A percentile compares a stretch with the other conserved stretches of the same genome.
Evolutionary conservation across 306 rosid species (phyloP).

Genomic region (Castanopsis chinensis): DNA sequence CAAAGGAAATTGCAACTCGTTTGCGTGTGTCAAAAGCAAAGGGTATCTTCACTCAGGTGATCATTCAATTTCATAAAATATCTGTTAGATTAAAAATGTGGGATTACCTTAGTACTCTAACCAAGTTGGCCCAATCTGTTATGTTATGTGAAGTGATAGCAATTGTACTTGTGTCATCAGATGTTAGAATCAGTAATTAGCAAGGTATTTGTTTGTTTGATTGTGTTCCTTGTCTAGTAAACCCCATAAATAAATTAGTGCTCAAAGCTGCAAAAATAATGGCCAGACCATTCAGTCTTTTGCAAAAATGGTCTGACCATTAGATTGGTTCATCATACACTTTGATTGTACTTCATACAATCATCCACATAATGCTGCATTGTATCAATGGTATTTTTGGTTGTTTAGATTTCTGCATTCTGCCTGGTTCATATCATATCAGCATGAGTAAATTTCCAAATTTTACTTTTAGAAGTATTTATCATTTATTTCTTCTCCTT

Average conservation of each 20-base stretch:
- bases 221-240: background rate
- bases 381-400: background rate
- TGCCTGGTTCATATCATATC: background rate
- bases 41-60: slow-evolving; percentile 85
- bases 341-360: background rate
- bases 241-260: background rate
- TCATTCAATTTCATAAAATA: background rate
- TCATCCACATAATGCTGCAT: background rate
- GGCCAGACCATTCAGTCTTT: background rate
- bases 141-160: background rate
- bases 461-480: background rate
- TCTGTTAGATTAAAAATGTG: background rate
- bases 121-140: background rate
- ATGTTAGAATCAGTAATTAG: background rate
- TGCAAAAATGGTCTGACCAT: background rate
- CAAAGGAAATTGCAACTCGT: slow-evolving; percentile 72
- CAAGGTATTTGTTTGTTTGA: background rate
- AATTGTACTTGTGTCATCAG: background rate
- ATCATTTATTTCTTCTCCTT: no score
- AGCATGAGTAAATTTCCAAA: background rate
- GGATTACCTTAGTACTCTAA: background rate
- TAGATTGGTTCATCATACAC: background rate
- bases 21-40: slow-evolving; percentile 72
- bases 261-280: background rate
- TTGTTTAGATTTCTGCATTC: background rate